Evolutionary conservation across 495 filamentous ascomycete genomes (phyloP).

Genomic region (Thozetella sp.): DNA sequence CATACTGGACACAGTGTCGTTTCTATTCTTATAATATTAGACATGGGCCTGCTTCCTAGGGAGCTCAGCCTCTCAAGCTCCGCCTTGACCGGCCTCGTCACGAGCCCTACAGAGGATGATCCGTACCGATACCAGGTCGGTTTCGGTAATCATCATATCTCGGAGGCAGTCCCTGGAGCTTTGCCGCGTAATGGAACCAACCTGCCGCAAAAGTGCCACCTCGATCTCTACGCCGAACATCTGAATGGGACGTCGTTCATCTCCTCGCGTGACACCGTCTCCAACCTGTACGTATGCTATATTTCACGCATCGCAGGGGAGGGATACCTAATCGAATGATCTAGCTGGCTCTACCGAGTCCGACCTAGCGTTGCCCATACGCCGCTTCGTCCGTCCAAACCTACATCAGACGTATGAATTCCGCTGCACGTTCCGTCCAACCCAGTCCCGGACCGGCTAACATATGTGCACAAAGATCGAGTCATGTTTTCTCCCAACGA

Average conservation of each 20-base stretch:
- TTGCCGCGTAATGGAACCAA: conserved; percentile 61
- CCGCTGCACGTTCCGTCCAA: too few species aligned
- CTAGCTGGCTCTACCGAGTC: conserved; percentile 77
- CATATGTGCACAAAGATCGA: conserved; percentile 24
- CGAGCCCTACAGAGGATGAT: conserved; percentile 9
- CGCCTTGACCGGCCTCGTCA: conserved; percentile 4
- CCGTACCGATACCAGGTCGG: conserved; percentile 25
- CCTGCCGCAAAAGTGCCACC: conserved; percentile 63
- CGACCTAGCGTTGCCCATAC: conserved; percentile 69
- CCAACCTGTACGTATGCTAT: conserved; percentile 17
- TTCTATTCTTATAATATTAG: too few species aligned
- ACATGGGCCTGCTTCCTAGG: too few species aligned
- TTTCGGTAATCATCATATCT: conserved; percentile 26
- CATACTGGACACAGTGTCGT: too few species aligned
- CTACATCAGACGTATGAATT: too few species aligned
- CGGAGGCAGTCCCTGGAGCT: conserved; percentile 24
- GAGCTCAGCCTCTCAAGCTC: not conserved
- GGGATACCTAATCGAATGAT: conserved; percentile 20
- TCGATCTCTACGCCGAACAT: conserved; percentile 76
- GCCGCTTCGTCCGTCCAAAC: too few species aligned
- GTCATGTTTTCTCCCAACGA: conserved; percentile 41
- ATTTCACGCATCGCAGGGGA: too few species aligned
- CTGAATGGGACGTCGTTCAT: conserved; percentile 85
- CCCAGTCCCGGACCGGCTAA: too few species aligned
- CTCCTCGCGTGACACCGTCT: conserved; percentile 65